Evolutionary conservation across 345 rosid species (phyloP).

Genomic region (Salix purpurea): DNA sequence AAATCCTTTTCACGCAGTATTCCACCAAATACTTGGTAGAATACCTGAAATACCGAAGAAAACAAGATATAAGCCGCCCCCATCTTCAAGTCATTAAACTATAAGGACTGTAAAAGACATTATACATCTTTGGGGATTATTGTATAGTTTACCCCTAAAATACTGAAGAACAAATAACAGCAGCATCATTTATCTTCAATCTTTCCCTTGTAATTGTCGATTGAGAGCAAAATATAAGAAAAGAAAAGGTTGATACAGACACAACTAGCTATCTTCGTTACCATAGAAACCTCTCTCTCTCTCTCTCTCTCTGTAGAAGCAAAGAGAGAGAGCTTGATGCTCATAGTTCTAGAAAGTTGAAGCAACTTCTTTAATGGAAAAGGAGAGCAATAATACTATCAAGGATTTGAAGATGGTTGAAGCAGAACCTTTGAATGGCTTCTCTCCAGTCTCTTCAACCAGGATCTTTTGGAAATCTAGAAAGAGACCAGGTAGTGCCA

Average conservation of each 20-base stretch:
- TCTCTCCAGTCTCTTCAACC: slow-evolving; percentile 63
- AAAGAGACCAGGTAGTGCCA: slow-evolving; percentile 59
- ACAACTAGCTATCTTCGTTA: not conserved
- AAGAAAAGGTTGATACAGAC: not conserved
- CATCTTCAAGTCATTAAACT: not conserved
- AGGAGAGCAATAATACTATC: slow-evolving; percentile 15
- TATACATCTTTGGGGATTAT: not conserved
- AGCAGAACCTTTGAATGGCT: slow-evolving; percentile 49
- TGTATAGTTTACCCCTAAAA: not conserved
- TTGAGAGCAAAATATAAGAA: not conserved
- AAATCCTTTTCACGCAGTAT: too few species aligned
- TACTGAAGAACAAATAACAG: not conserved
- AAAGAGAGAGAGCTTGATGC: not conserved
- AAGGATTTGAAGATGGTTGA: slow-evolving; percentile 21
- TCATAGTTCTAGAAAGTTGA: not conserved
- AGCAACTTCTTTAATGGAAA: slow-evolving; percentile 18
- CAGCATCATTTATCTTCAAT: not conserved
- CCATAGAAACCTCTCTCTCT: not conserved
- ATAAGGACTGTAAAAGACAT: not conserved
- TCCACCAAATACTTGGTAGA: not conserved
- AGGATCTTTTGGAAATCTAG: slow-evolving; percentile 77
- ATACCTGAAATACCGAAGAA: not conserved
- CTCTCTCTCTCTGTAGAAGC: not conserved
- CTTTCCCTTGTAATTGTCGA: not conserved
- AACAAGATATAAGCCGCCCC: not conserved